Conservation (phyloP, 164 flowering plant genomes). For the Macadamia tetraphylla region DNA sequence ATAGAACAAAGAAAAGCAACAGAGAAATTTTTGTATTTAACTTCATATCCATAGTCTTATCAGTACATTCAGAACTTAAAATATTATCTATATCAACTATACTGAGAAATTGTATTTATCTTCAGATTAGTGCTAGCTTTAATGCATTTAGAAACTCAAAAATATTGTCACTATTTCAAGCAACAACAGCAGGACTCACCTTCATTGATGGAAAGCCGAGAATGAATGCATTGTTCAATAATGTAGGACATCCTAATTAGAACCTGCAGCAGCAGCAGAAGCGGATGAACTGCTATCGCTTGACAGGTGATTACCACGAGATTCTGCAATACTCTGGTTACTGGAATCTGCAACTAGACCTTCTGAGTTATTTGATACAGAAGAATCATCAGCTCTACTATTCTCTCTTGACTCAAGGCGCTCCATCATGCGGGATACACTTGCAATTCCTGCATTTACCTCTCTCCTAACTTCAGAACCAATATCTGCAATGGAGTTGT, state of each 20-base stretch:
- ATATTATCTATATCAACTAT: neutral
- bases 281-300: constrained; percentile 28
- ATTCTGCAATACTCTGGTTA: constrained; percentile 28
- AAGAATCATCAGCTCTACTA: constrained; percentile 22
- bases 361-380: constrained; percentile 23
- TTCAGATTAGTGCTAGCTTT: neutral
- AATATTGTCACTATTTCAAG: neutral
- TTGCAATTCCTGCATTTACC: constrained; percentile 57
- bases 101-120: neutral
- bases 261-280: constrained; percentile 48
- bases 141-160: neutral
- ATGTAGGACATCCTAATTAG: constrained; percentile 25
- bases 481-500: constrained; percentile 39
- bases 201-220: constrained; percentile 46
- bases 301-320: constrained; percentile 18
- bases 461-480: constrained; percentile 63
- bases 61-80: neutral
- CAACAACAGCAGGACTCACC: constrained; percentile 24
- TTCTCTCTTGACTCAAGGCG: constrained; percentile 44
- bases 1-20: too few species aligned
- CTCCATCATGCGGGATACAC: constrained; percentile 57
- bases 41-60: too few species aligned
- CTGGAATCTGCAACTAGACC: constrained; percentile 26
- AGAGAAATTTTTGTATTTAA: too few species aligned
- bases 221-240: constrained; percentile 28